These are phyloP conservation scores for Aristolochia californica DNA, from an alignment of 164 flowering plant species.

Conservation along the genomic window DNA sequence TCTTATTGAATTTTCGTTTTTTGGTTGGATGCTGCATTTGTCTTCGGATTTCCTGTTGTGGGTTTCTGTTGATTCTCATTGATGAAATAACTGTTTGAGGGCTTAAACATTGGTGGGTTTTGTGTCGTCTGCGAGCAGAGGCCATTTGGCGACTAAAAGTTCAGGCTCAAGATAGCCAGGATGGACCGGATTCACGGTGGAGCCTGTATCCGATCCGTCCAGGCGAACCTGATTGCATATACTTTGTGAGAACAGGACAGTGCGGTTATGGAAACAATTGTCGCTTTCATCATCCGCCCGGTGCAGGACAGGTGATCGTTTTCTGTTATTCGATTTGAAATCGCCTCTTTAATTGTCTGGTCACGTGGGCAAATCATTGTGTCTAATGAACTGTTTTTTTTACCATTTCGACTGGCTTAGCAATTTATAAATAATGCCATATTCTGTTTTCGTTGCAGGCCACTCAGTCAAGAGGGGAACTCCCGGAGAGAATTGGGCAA, in stretches of 20 bases:
- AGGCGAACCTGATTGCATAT: slow-evolving; percentile 52
- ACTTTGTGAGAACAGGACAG: slow-evolving; percentile 49
- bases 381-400: neutral
- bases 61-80: neutral
- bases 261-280: slow-evolving; percentile 63
- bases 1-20: neutral
- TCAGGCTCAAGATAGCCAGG: slow-evolving; percentile 24
- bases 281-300: slow-evolving; percentile 54
- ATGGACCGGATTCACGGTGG: slow-evolving; percentile 20
- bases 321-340: neutral
- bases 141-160: slow-evolving; percentile 36
- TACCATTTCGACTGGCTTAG: neutral
- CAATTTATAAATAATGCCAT: too few relatives aligned
- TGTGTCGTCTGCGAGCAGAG: slow-evolving; percentile 16
- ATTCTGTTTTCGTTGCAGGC: slow-evolving; percentile 19
- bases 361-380: neutral
- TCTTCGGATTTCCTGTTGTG: neutral
- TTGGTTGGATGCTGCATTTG: neutral
- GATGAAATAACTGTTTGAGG: neutral
- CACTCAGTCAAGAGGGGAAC: slow-evolving; percentile 36
- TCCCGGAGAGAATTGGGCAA: slow-evolving; percentile 73
- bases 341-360: neutral
- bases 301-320: slow-evolving; percentile 26
- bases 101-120: neutral
- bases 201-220: slow-evolving; percentile 49